Conservation (phyloP, 495 filamentous ascomycete genomes). For the Neurospora discreta region DNA sequence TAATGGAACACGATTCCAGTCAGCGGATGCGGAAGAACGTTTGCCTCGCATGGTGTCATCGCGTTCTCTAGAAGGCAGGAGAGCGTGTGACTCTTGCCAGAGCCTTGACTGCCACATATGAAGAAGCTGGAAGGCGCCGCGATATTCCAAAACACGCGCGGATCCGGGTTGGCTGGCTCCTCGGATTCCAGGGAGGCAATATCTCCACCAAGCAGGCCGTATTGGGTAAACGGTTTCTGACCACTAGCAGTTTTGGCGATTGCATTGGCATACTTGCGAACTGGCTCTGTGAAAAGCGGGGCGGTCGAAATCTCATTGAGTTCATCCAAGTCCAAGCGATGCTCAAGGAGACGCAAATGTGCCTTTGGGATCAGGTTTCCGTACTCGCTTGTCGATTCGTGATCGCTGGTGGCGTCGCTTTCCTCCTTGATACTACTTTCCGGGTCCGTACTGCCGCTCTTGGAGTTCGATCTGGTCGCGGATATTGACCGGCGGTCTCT, state of each 20-base stretch:
- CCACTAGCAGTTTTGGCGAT: not conserved
- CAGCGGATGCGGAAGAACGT: constrained; percentile 37
- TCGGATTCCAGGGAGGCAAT: not conserved
- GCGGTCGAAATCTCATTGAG: constrained; percentile 24
- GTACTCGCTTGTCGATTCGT: not conserved
- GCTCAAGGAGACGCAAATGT: constrained; percentile 14
- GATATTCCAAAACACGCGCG: constrained; percentile 53
- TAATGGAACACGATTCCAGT: constrained; percentile 62
- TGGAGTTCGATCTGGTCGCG: not conserved
- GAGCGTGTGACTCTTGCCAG: constrained; percentile 65
- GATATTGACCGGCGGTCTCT: not conserved
- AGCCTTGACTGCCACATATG: constrained; percentile 68
- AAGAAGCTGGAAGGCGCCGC: constrained; percentile 57
- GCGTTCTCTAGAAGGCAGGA: constrained; percentile 61
- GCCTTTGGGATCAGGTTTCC: not conserved
- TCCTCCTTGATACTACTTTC: not conserved
- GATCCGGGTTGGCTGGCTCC: constrained; percentile 24
- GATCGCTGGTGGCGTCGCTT: not conserved
- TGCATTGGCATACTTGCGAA: constrained; percentile 17
- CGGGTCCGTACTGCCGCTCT: not conserved
- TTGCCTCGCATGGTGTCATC: constrained; percentile 31
- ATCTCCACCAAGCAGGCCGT: constrained; percentile 30
- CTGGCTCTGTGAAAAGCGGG: constrained; percentile 28
- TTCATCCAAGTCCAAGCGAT: constrained; percentile 11
- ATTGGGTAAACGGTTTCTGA: constrained; percentile 23